Conservation (phyloP, 768 basidiomycete species). For the Amanita inopinata region DNA sequence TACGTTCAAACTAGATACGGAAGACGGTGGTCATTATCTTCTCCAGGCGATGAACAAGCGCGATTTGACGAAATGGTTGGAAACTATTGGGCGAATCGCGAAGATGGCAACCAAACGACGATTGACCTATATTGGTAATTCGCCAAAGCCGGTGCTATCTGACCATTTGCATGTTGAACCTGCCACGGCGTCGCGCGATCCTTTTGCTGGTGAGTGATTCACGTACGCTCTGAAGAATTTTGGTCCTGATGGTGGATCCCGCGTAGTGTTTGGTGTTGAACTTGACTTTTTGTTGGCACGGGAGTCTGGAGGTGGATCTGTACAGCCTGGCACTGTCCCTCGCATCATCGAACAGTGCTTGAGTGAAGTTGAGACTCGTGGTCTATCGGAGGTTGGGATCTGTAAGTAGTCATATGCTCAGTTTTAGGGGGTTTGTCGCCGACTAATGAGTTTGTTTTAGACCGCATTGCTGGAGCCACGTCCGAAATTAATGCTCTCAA, state of each 20-base stretch:
- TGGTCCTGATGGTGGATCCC: constrained; percentile 8
- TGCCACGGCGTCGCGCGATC: constrained; percentile 52
- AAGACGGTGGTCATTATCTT: constrained; percentile 79
- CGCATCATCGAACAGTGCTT: constrained; percentile 57
- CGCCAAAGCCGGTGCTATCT: constrained; percentile 61
- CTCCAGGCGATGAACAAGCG: constrained; percentile 62
- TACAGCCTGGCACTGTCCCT: constrained; percentile 53
- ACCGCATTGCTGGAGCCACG: constrained; percentile 75
- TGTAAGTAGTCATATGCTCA: constrained; percentile 41
- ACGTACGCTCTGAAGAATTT: neutral
- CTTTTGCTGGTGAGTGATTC: constrained; percentile 62
- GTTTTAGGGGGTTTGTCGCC: neutral
- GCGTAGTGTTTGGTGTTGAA: constrained; percentile 66
- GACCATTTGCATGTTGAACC: constrained; percentile 66
- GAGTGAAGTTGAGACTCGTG: constrained; percentile 62
- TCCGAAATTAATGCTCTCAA: constrained; percentile 60
- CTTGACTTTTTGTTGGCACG: constrained; percentile 59
- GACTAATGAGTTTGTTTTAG: constrained; percentile 25
- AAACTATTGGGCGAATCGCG: constrained; percentile 60
- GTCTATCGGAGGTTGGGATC: constrained; percentile 74
- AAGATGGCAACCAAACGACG: constrained; percentile 69
- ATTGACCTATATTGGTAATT: constrained; percentile 69
- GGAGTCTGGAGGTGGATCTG: constrained; percentile 41
- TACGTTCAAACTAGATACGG: constrained; percentile 75
- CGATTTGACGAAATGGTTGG: constrained; percentile 74